Percentiles rank a stretch among this genome's conserved stretches.
These are phyloP conservation scores for Friedmanniomyces endolithicus DNA, from an alignment of 495 filamentous ascomycete genomes.

Conservation along the genomic window DNA sequence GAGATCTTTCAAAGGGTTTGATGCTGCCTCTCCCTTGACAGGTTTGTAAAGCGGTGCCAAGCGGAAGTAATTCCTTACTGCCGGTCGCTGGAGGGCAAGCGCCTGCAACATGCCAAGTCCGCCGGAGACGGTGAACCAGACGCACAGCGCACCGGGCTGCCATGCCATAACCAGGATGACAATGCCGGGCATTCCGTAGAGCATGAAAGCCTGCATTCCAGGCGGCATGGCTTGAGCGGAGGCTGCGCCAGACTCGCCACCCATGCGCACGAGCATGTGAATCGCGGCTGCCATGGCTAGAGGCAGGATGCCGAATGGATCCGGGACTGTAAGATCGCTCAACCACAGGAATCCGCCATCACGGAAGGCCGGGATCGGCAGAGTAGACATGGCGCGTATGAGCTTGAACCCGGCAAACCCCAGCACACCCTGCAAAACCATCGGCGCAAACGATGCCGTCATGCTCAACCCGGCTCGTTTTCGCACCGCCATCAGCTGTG, in stretches of 20 bases:
- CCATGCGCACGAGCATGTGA: conserved; percentile 25
- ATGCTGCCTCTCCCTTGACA: not conserved
- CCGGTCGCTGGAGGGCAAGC: conserved; percentile 37
- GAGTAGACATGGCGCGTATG: conserved; percentile 54
- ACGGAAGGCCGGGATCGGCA: conserved; percentile 71
- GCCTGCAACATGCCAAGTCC: conserved; percentile 46
- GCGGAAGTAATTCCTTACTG: conserved; percentile 39
- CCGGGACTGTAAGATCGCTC: conserved; percentile 58
- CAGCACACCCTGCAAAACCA: conserved; percentile 53
- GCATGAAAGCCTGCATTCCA: conserved; percentile 39
- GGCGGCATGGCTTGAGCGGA: conserved; percentile 24
- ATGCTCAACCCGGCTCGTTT: conserved; percentile 40
- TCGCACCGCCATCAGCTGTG: conserved; percentile 40
- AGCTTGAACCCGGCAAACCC: conserved; percentile 70
- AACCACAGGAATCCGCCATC: conserved; percentile 65
- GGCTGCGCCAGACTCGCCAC: conserved; percentile 38
- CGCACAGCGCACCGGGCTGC: conserved; percentile 56
- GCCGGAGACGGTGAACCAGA: conserved; percentile 54
- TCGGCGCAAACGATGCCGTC: conserved; percentile 42
- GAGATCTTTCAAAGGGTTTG: not conserved
- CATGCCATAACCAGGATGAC: conserved; percentile 49
- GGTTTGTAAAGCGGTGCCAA: conserved; percentile 37
- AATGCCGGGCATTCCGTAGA: conserved; percentile 47
- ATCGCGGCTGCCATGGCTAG: conserved; percentile 21
- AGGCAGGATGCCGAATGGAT: conserved; percentile 70